Evolutionary conservation across 139 green algal species (phyloP).

Genomic region (Chlorella sp.): DNA sequence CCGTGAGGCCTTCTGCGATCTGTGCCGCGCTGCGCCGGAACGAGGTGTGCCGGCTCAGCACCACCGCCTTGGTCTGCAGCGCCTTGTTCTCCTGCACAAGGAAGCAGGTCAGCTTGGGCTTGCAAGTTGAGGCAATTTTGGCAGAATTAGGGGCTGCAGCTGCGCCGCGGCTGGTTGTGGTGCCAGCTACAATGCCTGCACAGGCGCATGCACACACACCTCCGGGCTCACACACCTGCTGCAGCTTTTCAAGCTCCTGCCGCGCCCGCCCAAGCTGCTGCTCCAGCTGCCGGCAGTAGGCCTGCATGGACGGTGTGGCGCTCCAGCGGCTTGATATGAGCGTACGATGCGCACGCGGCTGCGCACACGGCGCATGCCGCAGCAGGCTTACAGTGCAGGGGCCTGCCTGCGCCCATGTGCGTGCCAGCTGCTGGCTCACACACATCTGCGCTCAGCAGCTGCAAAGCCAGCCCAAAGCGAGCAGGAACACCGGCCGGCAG

Average conservation of each 20-base stretch:
- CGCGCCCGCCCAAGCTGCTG: conserved; percentile 15
- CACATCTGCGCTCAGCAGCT: no score
- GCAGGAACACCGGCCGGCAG: not conserved
- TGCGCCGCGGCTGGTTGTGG: no score
- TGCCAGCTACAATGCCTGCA: not conserved
- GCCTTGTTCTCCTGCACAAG: conserved; percentile 25
- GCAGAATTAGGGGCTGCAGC: no score
- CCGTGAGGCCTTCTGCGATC: not conserved
- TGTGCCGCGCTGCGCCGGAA: conserved; percentile 5
- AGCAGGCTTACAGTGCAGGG: not conserved
- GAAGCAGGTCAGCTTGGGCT: not conserved
- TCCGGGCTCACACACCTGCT: not conserved
- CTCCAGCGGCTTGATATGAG: not conserved
- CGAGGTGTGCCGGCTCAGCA: conserved; percentile 12
- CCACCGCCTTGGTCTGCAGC: conserved; percentile 26
- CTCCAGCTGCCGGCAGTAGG: conserved; percentile 14
- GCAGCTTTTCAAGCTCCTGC: conserved; percentile 14
- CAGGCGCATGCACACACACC: not conserved
- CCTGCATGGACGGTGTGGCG: not conserved
- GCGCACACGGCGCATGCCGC: not conserved
- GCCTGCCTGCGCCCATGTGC: no score
- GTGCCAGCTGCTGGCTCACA: no score
- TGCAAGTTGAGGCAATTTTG: no score
- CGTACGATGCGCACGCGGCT: not conserved
- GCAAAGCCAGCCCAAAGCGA: no score